These are phyloP conservation scores for Furcasterigmium furcatum DNA, from an alignment of 2,329 filamentous ascomycete species.

Conservation along the genomic window DNA sequence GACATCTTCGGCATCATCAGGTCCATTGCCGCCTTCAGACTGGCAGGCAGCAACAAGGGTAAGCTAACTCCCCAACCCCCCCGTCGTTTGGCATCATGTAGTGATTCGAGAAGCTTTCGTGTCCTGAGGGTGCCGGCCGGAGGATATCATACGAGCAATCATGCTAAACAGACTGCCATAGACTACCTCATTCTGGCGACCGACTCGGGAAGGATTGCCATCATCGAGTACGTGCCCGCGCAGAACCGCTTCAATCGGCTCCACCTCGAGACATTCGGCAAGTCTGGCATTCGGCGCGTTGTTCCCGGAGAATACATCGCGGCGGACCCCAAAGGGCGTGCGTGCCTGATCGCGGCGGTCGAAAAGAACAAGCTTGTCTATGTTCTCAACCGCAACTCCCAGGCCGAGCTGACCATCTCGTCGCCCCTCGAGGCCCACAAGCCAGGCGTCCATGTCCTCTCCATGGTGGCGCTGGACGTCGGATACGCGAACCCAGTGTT, in stretches of 20 bases:
- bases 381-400: slow-evolving; percentile 90
- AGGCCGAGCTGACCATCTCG: slow-evolving; percentile 93
- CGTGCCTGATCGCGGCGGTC: slow-evolving; percentile 87
- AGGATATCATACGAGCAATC: slow-evolving; percentile 1
- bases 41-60: slow-evolving; percentile 96
- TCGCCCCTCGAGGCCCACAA: slow-evolving; percentile 96
- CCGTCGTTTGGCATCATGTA: slow-evolving; percentile 57
- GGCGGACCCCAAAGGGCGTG: slow-evolving; percentile 91
- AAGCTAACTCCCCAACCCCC: slow-evolving; percentile 42
- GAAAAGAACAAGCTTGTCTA: slow-evolving; percentile 99
- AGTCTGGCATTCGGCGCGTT: slow-evolving; percentile 90
- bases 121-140: slow-evolving; percentile 4
- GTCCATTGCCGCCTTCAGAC: slow-evolving; percentile 80
- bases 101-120: slow-evolving; percentile 46
- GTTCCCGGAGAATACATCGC: slow-evolving; percentile 95
- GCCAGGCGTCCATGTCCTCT: slow-evolving; percentile 84
- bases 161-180: slow-evolving; percentile 34
- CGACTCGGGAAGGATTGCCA: slow-evolving; percentile 91
- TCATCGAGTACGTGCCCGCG: slow-evolving; percentile 84
- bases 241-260: slow-evolving; percentile 86
- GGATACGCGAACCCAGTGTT: slow-evolving; percentile 98
- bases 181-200: slow-evolving; percentile 95
- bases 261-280: slow-evolving; percentile 96
- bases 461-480: slow-evolving; percentile 84
- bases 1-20: slow-evolving; percentile 96